phyloP scores from a whole-genome alignment of 1,139 yeast species.

The Hyphopichia wangnamkhiaoensis region DNA sequence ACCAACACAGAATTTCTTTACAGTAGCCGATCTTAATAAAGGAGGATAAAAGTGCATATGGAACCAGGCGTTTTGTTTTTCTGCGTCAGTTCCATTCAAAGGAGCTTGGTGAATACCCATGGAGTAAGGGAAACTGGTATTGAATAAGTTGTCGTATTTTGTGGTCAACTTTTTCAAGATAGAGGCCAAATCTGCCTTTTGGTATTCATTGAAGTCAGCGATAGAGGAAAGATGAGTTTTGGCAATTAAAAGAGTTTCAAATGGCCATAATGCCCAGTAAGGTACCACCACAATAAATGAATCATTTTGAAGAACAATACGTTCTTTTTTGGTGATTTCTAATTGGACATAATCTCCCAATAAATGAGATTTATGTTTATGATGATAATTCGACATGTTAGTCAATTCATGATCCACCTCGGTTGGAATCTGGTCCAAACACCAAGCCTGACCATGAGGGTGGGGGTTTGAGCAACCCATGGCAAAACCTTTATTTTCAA shows the following conservation, averaged over 20 bases:
- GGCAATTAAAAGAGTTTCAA: conserved; percentile 65
- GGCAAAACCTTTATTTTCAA: conserved; percentile 76
- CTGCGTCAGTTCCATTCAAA: conserved; percentile 41
- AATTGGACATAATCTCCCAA: conserved; percentile 65
- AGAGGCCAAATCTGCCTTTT: conserved; percentile 58
- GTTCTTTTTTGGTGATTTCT: conserved; percentile 51
- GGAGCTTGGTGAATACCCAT: conserved; percentile 84
- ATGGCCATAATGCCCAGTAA: conserved; percentile 86
- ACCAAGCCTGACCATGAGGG: conserved; percentile 84
- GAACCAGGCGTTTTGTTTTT: conserved; percentile 55
- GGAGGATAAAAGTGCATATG: conserved; percentile 84
- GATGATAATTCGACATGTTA: conserved; percentile 50
- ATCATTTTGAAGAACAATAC: conserved; percentile 62
- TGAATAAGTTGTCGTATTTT: conserved; percentile 71
- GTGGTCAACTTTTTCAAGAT: conserved; percentile 57
- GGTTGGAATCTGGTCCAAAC: conserved; percentile 64
- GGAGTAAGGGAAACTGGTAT: conserved; percentile 73
- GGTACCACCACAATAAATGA: conserved; percentile 73
- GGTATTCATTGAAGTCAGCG: conserved; percentile 48
- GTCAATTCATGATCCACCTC: conserved; percentile 65
- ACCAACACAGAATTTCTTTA: conserved; percentile 74
- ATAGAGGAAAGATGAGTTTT: conserved; percentile 56
- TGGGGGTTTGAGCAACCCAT: conserved; percentile 87
- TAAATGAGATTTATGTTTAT: conserved; percentile 48
- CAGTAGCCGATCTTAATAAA: conserved; percentile 70